Evolutionary conservation across 345 rosid genomes (phyloP).

Genomic region (Rhizophora apiculata): DNA sequence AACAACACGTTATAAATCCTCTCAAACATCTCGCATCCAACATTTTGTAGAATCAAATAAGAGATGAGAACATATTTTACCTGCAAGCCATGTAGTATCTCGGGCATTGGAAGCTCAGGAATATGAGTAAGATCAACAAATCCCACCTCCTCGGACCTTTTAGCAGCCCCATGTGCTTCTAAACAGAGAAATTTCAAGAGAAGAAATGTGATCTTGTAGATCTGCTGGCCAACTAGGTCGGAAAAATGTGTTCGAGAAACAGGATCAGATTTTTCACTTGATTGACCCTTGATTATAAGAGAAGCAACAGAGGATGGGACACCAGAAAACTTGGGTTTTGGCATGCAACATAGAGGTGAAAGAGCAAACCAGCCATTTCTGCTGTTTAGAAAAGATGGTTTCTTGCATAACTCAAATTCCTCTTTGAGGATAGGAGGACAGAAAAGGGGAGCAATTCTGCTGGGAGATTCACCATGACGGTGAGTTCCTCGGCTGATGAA

Average conservation of each 20-base stretch:
- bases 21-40: not conserved
- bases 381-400: constrained; percentile 56
- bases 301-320: constrained; percentile 42
- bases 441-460: constrained; percentile 43
- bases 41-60: not conserved
- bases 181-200: constrained; percentile 73
- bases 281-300: constrained; percentile 47
- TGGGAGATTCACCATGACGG: constrained; percentile 52
- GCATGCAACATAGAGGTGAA: constrained; percentile 56
- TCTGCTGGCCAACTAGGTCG: constrained; percentile 74
- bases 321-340: constrained; percentile 39
- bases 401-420: constrained; percentile 60
- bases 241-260: constrained; percentile 62
- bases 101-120: constrained; percentile 97
- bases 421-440: constrained; percentile 64
- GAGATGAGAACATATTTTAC: constrained; percentile 27
- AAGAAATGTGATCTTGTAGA: constrained; percentile 70
- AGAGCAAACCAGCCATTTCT: constrained; percentile 83
- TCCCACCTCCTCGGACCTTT: constrained; percentile 81
- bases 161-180: constrained; percentile 80
- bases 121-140: constrained; percentile 79
- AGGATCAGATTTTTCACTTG: constrained; percentile 32
- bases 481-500: constrained; percentile 75
- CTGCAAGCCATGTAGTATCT: constrained; percentile 88
- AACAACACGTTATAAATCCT: not conserved